These are phyloP conservation scores for Trichothecium roseum DNA, from an alignment of 2,329 filamentous ascomycete species.

Conservation along the genomic window DNA sequence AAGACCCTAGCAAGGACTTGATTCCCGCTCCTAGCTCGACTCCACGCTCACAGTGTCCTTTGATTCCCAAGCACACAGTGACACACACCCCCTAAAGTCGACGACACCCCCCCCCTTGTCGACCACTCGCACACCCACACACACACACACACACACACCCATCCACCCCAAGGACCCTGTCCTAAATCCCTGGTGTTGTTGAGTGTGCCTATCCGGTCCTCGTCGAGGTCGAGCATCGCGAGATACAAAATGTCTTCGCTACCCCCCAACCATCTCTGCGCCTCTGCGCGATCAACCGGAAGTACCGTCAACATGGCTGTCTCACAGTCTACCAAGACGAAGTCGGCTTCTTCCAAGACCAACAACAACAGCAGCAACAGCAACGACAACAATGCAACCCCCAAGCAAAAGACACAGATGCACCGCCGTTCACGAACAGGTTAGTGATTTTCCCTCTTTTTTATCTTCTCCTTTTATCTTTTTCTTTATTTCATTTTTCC, in stretches of 20 bases:
- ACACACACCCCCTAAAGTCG: slow-evolving; percentile 7
- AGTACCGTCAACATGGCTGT: slow-evolving; percentile 49
- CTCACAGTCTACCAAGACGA: slow-evolving; percentile 47
- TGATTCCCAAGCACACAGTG: slow-evolving; percentile 3
- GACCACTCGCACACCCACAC: slow-evolving; percentile 1
- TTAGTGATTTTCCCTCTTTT: slow-evolving; percentile 37
- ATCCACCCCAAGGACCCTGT: neutral
- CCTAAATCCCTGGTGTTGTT: neutral
- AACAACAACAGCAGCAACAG: slow-evolving; percentile 30
- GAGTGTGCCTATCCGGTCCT: slow-evolving; percentile 10
- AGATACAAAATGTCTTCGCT: slow-evolving; percentile 55
- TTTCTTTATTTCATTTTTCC: too few species aligned
- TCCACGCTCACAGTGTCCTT: slow-evolving; percentile 10
- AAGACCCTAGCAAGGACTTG: slow-evolving; percentile 12
- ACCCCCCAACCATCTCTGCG: slow-evolving; percentile 49
- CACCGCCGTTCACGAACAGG: slow-evolving; percentile 91
- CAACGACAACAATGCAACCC: slow-evolving; percentile 33
- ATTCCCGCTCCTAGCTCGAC: slow-evolving; percentile 18
- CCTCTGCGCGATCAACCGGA: slow-evolving; percentile 35
- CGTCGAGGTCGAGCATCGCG: slow-evolving; percentile 12
- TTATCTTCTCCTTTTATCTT: neutral
- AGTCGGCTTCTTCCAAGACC: slow-evolving; percentile 30
- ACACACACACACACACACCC: slow-evolving; percentile 2
- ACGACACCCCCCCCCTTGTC: too few species aligned
- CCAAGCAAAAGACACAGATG: slow-evolving; percentile 72